Conservation (phyloP, 2,329 filamentous ascomycete species). For the Ophiocordyceps camponoti-leonardi region DNA sequence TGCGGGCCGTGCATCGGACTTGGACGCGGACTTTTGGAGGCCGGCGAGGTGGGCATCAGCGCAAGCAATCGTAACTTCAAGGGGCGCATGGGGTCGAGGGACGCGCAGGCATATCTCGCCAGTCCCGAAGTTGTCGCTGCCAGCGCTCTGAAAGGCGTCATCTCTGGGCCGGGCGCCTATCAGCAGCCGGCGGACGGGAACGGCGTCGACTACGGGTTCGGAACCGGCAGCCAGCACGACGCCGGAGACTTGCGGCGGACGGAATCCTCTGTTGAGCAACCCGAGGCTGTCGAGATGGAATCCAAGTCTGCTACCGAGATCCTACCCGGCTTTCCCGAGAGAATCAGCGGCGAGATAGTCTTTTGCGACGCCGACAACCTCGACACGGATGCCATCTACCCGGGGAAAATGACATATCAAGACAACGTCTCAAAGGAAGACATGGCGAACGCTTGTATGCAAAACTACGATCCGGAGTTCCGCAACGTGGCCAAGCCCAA, state of each 20-base stretch:
- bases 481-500: constrained; percentile 40
- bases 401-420: constrained; percentile 83
- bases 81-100: constrained; percentile 56
- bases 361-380: constrained; percentile 72
- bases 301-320: constrained; percentile 3
- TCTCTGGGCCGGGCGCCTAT: constrained; percentile 65
- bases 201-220: background rate
- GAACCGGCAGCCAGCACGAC: constrained; percentile 38
- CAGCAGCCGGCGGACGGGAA: constrained; percentile 39
- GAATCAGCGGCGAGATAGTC: constrained; percentile 69
- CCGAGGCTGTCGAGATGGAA: background rate
- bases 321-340: constrained; percentile 56
- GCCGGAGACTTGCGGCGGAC: constrained; percentile 44
- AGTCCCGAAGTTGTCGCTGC: constrained; percentile 87
- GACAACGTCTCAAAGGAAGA: constrained; percentile 58
- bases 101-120: constrained; percentile 66
- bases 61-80: constrained; percentile 84
- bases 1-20: constrained; percentile 82
- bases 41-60: constrained; percentile 72
- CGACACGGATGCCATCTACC: constrained; percentile 86
- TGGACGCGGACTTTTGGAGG: constrained; percentile 58
- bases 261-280: constrained; percentile 9
- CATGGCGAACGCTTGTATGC: constrained; percentile 86
- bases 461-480: constrained; percentile 76
- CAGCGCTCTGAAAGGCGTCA: constrained; percentile 58